These are phyloP conservation scores for Fusarium liriodendri DNA, from an alignment of 2,329 filamentous ascomycete species.

Conservation along the genomic window DNA sequence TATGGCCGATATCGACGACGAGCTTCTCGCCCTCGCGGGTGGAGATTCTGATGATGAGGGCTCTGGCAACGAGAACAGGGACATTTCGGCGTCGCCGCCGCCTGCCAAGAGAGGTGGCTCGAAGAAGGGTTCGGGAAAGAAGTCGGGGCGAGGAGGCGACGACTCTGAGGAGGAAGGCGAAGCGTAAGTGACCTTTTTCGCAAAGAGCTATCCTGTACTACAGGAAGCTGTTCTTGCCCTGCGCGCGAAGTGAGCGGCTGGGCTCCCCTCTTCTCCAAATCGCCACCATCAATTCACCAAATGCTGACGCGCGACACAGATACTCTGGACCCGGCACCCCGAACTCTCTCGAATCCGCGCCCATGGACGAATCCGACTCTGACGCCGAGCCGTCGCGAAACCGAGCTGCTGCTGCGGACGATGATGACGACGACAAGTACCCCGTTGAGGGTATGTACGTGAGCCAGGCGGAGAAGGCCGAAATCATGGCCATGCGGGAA, in stretches of 20 bases:
- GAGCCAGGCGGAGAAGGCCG: slow-evolving; percentile 77
- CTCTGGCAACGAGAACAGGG: slow-evolving; percentile 64
- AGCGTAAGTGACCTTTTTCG: slow-evolving; percentile 50
- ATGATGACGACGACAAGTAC: slow-evolving; percentile 75
- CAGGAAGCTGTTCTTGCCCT: not conserved
- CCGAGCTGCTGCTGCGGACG: slow-evolving; percentile 57
- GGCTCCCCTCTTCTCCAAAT: not conserved
- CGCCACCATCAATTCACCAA: not conserved
- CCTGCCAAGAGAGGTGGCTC: slow-evolving; percentile 48
- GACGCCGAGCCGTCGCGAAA: slow-evolving; percentile 60
- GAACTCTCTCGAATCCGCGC: slow-evolving; percentile 81
- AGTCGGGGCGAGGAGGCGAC: slow-evolving; percentile 58
- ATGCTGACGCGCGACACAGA: slow-evolving; percentile 56
- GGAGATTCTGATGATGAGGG: slow-evolving; percentile 75
- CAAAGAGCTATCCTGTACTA: not conserved
- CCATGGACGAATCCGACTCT: slow-evolving; percentile 91
- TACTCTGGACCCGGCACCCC: slow-evolving; percentile 77
- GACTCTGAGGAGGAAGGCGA: slow-evolving; percentile 73
- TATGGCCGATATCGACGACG: slow-evolving; percentile 93
- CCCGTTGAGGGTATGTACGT: slow-evolving; percentile 90
- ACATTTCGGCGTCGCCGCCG: slow-evolving; percentile 65
- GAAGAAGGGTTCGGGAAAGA: slow-evolving; percentile 53
- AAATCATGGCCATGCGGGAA: slow-evolving; percentile 88
- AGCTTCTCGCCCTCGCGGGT: slow-evolving; percentile 91
- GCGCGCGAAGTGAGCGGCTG: not conserved